Base-by-base conservation (phyloP, 179 eudicot genomes). In the Kewa caespitosa region DNA sequence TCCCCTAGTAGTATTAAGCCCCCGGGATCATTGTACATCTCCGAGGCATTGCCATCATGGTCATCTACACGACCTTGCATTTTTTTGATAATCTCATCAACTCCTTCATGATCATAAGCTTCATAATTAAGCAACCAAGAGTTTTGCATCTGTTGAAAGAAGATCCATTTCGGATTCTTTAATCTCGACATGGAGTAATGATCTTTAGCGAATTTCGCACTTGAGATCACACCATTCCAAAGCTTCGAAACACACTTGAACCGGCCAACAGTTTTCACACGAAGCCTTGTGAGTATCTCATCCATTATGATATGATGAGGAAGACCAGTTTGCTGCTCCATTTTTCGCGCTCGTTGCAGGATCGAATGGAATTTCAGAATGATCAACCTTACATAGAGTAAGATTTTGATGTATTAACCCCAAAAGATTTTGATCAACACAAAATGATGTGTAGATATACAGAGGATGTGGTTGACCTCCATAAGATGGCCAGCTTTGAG, bases 171-270 rank as follows among this genome's bases (percentile, higher is more conserved):
- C 25, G 57, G 22, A 30, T 31, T 17, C 17, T 31, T 27, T 14
- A 15, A 57, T 57, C 1, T 27, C 14, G 15, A 25, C n/a, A 57
- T 57, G 31, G 15, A 31, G 50, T 0, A 27, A 12, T 68, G 72
- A 39, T 55, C 36, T 68, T 43, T 68, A 6, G 72, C 27, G 38
- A 68, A 68, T 43, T 30, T 37, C 0, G 37, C 11, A 20, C 57
- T 68, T 12, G 57, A 68, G 38, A 68, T 43, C 1, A 18, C 57
- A 14, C 57, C 13, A 31, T 30, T 15, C 57, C 57, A 68, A 28
- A 43, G 57, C 72, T 68, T 68, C 30, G 57, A 68, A 50, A 68
- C 72, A 13, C 57, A 28, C 57, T 68, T 68, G 27, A 68, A 43
- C 15, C 72, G 36, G 28, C 72, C 42, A 6, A 68, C 57, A 68